Conservation (phyloP, 805 yeast species). For the Candida germanica region DNA sequence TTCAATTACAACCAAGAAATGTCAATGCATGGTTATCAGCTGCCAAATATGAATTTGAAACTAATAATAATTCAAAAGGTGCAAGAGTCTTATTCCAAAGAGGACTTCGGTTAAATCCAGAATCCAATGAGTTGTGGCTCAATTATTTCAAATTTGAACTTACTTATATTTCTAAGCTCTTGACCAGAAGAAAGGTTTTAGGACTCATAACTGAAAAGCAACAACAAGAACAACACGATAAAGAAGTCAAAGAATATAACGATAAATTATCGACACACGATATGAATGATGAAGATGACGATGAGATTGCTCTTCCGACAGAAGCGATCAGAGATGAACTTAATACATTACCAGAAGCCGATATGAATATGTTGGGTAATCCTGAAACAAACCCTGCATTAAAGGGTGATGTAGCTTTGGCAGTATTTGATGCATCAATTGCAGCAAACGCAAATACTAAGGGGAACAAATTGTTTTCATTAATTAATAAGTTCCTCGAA, state of each 20-base stretch:
- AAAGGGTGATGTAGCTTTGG: constrained; percentile 51
- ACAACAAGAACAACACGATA: constrained; percentile 48
- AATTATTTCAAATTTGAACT: constrained; percentile 87
- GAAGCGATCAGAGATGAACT: constrained; percentile 62
- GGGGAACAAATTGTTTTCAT: constrained; percentile 33
- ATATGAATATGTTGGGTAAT: constrained; percentile 78
- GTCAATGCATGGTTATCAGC: constrained; percentile 92
- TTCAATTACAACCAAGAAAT: constrained; percentile 88
- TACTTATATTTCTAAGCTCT: constrained; percentile 75
- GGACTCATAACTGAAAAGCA: constrained; percentile 74
- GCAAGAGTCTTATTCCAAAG: constrained; percentile 84
- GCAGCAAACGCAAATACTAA: constrained; percentile 16
- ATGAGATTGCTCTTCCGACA: constrained; percentile 46
- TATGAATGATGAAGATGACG: constrained; percentile 28
- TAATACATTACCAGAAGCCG: constrained; percentile 80
- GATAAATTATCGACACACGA: constrained; percentile 21
- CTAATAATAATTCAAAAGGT: constrained; percentile 82
- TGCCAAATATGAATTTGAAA: constrained; percentile 89
- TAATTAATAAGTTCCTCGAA: constrained; percentile 42
- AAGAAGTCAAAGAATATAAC: constrained; percentile 40
- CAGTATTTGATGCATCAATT: constrained; percentile 34
- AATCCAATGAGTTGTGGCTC: constrained; percentile 69
- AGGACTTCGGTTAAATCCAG: constrained; percentile 79
- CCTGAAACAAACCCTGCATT: constrained; percentile 75
- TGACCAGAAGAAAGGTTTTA: constrained; percentile 78